These are phyloP conservation scores for Pythium pectinolyticum DNA, from an alignment of 352 stramenopile species.

Conservation along the genomic window DNA sequence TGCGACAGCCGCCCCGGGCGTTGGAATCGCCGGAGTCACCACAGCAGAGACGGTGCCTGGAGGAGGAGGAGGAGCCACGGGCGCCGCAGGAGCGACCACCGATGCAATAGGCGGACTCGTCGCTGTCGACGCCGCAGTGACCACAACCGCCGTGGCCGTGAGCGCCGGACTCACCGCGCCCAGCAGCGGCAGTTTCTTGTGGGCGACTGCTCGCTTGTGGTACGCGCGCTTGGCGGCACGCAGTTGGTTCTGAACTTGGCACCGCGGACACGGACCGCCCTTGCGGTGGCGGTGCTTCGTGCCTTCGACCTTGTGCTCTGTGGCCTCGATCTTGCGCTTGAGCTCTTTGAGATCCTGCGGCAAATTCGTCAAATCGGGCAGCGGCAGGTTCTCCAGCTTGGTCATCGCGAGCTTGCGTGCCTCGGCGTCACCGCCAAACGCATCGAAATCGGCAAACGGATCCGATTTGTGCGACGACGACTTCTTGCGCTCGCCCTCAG, in stretches of 20 bases:
- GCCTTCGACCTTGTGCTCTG: slow-evolving; percentile 81
- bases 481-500: slow-evolving; percentile 21
- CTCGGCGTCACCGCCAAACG: slow-evolving; percentile 14
- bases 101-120: neutral
- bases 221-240: slow-evolving; percentile 77
- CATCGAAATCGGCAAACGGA: slow-evolving; percentile 18
- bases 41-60: neutral
- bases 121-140: slow-evolving; percentile 6
- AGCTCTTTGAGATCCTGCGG: slow-evolving; percentile 79
- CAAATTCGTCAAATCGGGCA: slow-evolving; percentile 74
- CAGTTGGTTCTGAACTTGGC: slow-evolving; percentile 83
- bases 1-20: neutral
- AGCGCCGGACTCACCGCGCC: slow-evolving; percentile 31
- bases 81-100: neutral
- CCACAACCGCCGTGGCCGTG: slow-evolving; percentile 23
- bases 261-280: slow-evolving; percentile 74
- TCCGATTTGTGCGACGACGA: slow-evolving; percentile 16
- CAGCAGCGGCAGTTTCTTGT: slow-evolving; percentile 79
- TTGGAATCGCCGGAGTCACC: neutral
- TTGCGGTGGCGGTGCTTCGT: slow-evolving; percentile 88
- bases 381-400: slow-evolving; percentile 56
- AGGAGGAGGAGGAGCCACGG: neutral
- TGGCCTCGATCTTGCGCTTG: slow-evolving; percentile 85
- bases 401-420: slow-evolving; percentile 25
- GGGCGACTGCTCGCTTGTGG: slow-evolving; percentile 75